phyloP scores from a whole-genome alignment of 495 filamentous ascomycete genomes.

The Trichocladium antarcticum region DNA sequence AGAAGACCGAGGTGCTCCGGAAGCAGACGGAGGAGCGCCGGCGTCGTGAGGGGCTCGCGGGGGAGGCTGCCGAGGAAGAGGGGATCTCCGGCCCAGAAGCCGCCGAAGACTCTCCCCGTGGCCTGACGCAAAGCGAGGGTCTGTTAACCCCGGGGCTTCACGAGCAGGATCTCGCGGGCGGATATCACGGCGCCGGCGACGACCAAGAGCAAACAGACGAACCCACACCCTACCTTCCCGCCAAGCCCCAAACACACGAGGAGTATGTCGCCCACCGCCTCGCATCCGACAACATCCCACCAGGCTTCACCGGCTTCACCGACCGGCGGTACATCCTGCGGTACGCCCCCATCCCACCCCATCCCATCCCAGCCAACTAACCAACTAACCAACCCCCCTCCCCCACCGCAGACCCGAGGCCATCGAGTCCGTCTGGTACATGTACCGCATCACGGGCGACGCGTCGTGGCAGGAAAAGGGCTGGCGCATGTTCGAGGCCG shows the following conservation, averaged over 20 bases:
- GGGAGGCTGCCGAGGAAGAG: slow-evolving; percentile 11
- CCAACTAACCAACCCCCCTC: background rate
- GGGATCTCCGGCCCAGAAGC: background rate
- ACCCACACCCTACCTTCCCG: slow-evolving; percentile 21
- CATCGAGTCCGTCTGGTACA: slow-evolving; percentile 91
- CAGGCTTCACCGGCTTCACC: slow-evolving; percentile 52
- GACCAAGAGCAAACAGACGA: slow-evolving; percentile 5
- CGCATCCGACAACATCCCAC: slow-evolving; percentile 49
- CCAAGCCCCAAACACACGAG: slow-evolving; percentile 45
- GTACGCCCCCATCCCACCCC: slow-evolving; percentile 31
- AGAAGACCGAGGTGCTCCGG: slow-evolving; percentile 10
- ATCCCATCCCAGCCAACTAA: background rate
- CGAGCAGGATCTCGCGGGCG: slow-evolving; percentile 2
- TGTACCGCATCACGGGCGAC: slow-evolving; percentile 86
- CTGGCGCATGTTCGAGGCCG: slow-evolving; percentile 80
- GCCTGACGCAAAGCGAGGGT: slow-evolving; percentile 5
- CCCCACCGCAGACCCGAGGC: slow-evolving; percentile 59
- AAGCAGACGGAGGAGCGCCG: slow-evolving; percentile 4
- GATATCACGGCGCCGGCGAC: no score
- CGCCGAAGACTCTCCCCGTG: background rate
- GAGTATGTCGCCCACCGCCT: slow-evolving; percentile 53
- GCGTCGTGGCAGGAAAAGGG: slow-evolving; percentile 69
- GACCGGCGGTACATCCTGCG: slow-evolving; percentile 64
- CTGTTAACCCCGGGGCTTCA: background rate
- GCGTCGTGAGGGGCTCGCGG: slow-evolving; percentile 5